These are phyloP conservation scores for Paragyromitra xinjiangensis DNA, from an alignment of 495 filamentous ascomycete species.

Conservation along the genomic window DNA sequence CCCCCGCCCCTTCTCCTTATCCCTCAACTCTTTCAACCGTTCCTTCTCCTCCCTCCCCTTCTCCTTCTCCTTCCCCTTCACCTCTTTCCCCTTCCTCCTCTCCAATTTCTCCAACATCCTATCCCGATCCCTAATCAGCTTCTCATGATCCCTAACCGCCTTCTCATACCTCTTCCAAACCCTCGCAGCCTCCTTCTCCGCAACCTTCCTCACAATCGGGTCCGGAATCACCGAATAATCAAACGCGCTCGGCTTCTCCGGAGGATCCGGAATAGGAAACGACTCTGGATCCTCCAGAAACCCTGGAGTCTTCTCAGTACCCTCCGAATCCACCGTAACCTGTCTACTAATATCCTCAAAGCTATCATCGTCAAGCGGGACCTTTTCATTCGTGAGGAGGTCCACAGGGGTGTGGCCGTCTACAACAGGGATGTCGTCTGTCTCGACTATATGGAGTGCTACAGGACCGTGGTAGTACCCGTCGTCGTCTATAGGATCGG, in stretches of 20 bases:
- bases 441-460: slow-evolving; percentile 39
- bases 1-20: slow-evolving; percentile 47
- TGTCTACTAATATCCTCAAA: neutral
- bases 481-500: slow-evolving; percentile 40
- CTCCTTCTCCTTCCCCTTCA: slow-evolving; percentile 56
- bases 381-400: slow-evolving; percentile 9
- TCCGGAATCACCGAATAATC: slow-evolving; percentile 45
- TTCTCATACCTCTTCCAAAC: slow-evolving; percentile 68
- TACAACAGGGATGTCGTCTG: slow-evolving; percentile 42
- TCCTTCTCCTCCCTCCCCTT: slow-evolving; percentile 60
- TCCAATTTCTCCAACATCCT: slow-evolving; percentile 61
- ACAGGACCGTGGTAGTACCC: neutral
- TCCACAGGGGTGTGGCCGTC: slow-evolving; percentile 14
- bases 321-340: neutral
- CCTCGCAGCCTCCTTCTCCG: slow-evolving; percentile 67
- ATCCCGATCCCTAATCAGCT: slow-evolving; percentile 67
- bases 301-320: neutral
- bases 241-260: slow-evolving; percentile 59
- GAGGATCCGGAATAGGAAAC: slow-evolving; percentile 59
- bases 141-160: slow-evolving; percentile 71
- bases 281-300: slow-evolving; percentile 20
- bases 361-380: slow-evolving; percentile 6
- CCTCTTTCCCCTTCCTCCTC: slow-evolving; percentile 27
- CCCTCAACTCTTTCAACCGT: slow-evolving; percentile 14
- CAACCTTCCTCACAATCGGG: slow-evolving; percentile 65